phyloP scores from a whole-genome alignment of 805 yeast genomes.

The Starmerella geochares region DNA sequence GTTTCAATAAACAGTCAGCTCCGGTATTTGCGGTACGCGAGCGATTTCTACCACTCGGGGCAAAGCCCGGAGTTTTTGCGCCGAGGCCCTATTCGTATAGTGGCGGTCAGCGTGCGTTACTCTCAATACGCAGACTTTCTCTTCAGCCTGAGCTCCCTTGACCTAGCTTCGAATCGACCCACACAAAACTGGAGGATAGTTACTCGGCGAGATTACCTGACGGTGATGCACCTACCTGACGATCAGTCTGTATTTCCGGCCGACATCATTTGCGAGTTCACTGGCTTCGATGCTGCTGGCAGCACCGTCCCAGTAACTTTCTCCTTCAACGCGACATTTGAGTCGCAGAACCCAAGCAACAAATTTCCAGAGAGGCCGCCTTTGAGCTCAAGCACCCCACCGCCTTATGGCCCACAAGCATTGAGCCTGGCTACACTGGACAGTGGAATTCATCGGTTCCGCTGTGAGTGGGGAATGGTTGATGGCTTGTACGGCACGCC shows the following conservation, averaged over 20 bases:
- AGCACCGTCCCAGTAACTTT: background rate
- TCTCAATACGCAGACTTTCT: slow-evolving; percentile 11
- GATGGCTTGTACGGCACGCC: slow-evolving; percentile 20
- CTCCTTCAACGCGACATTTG: background rate
- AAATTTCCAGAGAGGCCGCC: background rate
- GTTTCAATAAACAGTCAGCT: slow-evolving; percentile 63
- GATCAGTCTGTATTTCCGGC: background rate
- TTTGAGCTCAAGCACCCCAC: background rate
- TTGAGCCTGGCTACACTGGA: background rate
- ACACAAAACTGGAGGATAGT: background rate
- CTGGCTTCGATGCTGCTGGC: background rate
- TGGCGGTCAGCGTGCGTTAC: slow-evolving; percentile 15
- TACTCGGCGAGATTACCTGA: background rate
- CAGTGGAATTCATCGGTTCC: background rate
- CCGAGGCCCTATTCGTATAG: slow-evolving; percentile 2
- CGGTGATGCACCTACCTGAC: background rate
- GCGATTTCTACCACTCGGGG: slow-evolving; percentile 25
- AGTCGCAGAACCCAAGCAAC: background rate
- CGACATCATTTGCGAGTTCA: background rate
- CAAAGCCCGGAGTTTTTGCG: background rate
- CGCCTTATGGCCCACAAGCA: background rate
- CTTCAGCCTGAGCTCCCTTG: slow-evolving; percentile 7
- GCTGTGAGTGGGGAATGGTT: slow-evolving; percentile 17
- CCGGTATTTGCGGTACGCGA: slow-evolving; percentile 55
- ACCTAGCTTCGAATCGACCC: background rate